Base-by-base conservation (phyloP, 129 eudicot species). In the Dittrichia graveolens region DNA sequence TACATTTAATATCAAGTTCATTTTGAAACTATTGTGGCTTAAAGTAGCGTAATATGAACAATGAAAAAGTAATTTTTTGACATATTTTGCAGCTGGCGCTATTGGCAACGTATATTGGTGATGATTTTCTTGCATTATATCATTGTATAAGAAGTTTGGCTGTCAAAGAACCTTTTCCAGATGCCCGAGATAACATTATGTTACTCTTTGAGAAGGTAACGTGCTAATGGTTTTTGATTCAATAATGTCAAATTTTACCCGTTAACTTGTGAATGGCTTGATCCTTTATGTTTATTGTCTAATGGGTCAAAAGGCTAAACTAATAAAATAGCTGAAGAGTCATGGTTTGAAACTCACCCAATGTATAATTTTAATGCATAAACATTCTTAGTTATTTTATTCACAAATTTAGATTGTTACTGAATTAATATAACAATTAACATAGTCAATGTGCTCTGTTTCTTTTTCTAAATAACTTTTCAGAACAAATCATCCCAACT, bases 131-230 rank as follows among this genome's bases (percentile, higher is more conserved):
- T 76, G 95, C 98, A 2, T 77, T 94, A 73, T 94, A 94, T 71
- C 98, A 94, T 74, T 88, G 92, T 71, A 71, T 88, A 74, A 82
- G 96, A 85, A 94, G 98, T 78, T 82, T 94, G 73, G 92, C 95
- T 39, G 88, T 94, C 71, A 88, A 85, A 79, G 98, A 94, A 79
- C 98, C 98, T 11, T 94, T 94, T 60, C 98, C 96, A 38, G 98
- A 94, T 69, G 96, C 95, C 11, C 74, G 84, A 85, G 91, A 85
- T 59, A 94, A 94, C 69, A 86, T 94, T 43, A 80, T 85, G 86
- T 73, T 94, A 54, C 90, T 94, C 68, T 87, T 94, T 79, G 96
- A 94, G 74, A 90, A 84, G 93, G 98, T 94, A 87, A 71, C 34
- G 16, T 42, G 3, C 57, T 70, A 18, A 52, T 48, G 0, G 44